Evolutionary conservation across 139 green algal species (phyloP), one percentile per base, ranked within the genome.

Genomic region (Chlamydomonas sphaeroides): DNA sequence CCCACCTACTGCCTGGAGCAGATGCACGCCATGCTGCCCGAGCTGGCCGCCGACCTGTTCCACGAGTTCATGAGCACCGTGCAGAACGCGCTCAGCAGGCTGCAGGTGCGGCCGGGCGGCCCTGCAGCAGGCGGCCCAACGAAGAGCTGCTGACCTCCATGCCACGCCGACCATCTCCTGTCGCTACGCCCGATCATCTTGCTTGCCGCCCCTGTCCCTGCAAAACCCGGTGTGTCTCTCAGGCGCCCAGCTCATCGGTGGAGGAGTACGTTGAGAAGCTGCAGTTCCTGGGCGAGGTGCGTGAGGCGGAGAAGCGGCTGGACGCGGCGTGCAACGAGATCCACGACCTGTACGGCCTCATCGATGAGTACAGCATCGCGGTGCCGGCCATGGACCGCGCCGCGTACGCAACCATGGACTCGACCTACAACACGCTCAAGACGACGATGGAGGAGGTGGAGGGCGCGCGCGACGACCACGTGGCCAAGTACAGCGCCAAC

Each of bases 251-350:
- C 57, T 79, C 20, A 51, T 73, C 73, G 5, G 91, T 95, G 61
- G 93, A 96, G 87, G 94, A 97, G 30, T 97, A 95, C 67, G 93
- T 96, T 36, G 90, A 91, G 25, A 92, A 95, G 78, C 70, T 95
- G 14, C 63, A 84, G 35, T 95, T 95, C 85, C 65, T 96, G 76
- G 83, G 69, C 0, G 62, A 87, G 62, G 75, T 92, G 14, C 66
- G 87, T n/a, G 68, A 76, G 42, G 63, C 82, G 23, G 87, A 88
- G 70, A 85, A 86, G 63, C 41, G 51, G 25, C 80, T 94, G 71
- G 86, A 93, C 61, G 36, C 61, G 17, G 67, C 76, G 5, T 90
- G 86, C 79, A 83, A 80, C 25, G 89, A 95, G 84, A 88, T 95
- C 36, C 87, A 93, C 63, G 85, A 88, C 20, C 61, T 94, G 49